Conservation (phyloP, 2,329 filamentous ascomycete species). For the Pseudocercospora fuligena region DNA sequence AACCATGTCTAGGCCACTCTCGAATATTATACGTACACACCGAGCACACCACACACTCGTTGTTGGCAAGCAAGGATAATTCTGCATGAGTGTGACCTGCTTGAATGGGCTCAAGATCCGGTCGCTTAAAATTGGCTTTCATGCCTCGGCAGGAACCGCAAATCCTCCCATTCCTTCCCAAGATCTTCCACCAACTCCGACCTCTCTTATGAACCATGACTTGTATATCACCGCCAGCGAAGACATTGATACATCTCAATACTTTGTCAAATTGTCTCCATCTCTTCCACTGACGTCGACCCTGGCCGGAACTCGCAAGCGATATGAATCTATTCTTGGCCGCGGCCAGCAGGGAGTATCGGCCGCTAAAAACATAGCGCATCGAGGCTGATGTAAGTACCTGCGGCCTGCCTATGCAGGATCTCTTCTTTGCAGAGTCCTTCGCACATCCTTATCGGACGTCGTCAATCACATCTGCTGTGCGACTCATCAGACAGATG, state of each 20-base stretch:
- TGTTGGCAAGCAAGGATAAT: neutral
- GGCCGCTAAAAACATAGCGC: constrained; percentile 2
- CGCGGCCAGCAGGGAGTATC: neutral
- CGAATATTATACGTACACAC: no score
- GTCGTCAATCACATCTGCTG: neutral
- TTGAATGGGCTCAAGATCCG: neutral
- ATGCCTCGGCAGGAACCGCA: neutral
- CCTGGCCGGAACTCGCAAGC: neutral
- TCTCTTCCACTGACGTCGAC: no score
- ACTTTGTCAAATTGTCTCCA: no score
- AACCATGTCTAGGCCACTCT: neutral
- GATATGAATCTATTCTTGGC: constrained; percentile 1
- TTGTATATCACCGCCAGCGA: neutral
- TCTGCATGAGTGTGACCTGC: neutral
- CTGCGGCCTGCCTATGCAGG: neutral
- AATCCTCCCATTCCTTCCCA: neutral
- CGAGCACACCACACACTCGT: no score
- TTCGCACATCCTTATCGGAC: neutral
- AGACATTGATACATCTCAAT: neutral
- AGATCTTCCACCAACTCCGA: neutral
- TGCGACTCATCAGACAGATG: neutral
- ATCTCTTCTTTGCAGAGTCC: neutral
- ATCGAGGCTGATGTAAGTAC: constrained; percentile 6
- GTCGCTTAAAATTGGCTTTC: neutral
- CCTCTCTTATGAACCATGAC: neutral